A percentile compares a stretch with the other conserved stretches of the same genome.
Evolutionary conservation across 2,329 filamentous ascomycete genomes (phyloP).

Genomic region (Sarocladium kiliense): DNA sequence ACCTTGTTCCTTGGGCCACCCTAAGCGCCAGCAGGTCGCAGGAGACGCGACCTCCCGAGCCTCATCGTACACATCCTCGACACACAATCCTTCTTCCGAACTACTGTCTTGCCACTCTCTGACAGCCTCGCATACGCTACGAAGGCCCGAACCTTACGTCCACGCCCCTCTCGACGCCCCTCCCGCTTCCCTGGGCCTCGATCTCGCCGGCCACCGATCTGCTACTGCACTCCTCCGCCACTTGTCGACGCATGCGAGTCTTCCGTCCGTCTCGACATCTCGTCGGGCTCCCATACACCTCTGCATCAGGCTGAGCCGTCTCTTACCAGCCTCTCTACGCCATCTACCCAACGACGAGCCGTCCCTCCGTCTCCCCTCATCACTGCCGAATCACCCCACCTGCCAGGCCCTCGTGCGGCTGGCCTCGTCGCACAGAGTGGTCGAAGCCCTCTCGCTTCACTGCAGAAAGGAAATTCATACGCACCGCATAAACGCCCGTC

Average conservation of each 20-base stretch:
- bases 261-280: not conserved
- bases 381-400: not conserved
- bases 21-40: constrained; percentile 7
- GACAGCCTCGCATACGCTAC: not conserved
- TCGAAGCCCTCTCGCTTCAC: not conserved
- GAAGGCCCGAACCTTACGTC: not conserved
- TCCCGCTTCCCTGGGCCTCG: not conserved
- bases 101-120: not conserved
- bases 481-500: constrained; percentile 16
- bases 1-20: not conserved
- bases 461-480: not conserved
- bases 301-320: constrained; percentile 1
- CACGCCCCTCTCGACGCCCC: constrained; percentile 1
- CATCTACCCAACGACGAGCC: not conserved
- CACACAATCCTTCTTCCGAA: not conserved
- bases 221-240: not conserved
- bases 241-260: constrained; percentile 3
- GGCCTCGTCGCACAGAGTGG: constrained; percentile 4
- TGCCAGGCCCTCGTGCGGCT: not conserved
- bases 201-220: constrained; percentile 1
- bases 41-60: constrained; percentile 8
- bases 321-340: not conserved
- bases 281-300: not conserved
- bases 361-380: not conserved
- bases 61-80: not conserved